Evolutionary conservation across 495 filamentous ascomycete genomes (phyloP), one percentile per base, ranked within the genome.

Genomic region (Cladorrhinum samala): DNA sequence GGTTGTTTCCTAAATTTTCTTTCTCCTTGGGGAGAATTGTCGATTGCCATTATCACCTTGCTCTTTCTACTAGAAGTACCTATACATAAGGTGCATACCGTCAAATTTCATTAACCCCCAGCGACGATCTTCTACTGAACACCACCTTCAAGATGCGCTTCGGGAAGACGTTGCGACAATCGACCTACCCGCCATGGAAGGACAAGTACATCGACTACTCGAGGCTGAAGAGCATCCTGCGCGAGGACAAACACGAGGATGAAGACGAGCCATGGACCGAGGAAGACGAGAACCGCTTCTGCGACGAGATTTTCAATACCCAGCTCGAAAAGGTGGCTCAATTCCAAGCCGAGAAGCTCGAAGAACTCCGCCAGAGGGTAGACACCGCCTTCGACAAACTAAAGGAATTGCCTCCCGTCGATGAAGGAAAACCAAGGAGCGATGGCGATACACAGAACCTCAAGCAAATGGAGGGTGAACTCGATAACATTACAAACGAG

Each of bases 291-390:
- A 85, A 85, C 54, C 77, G 76, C 9, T 98, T 98, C 69, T 91
- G 94, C 59, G 91, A 96, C 62, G 93, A 96, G 76, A 72, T 96
- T 48, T 77, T 96, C 62, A 98, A 96, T 67, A 83, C 85, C 4
- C 89, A 98, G 72, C 76, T 98, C 62, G 91, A 97, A 60, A 97
- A 97, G 73, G 93, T 97, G 56, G 85, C 92, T 63, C 73, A 80
- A 38, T 98, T 97, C 71, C 93, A 96, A 66, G 78, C 78, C 30
- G 80, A 86, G 49, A 93, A 82, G 45, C 81, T 85, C 50, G 74
- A 84, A 62, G 76, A 79, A 58, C 77, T 96, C 52, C 81, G 85
- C 42, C 79, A 91, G 42, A 81, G 86, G 36, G 77, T 83, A 53
- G 75, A 82, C 30, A 66, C 69, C 38, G 78, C 75, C 46, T 83